phyloP scores from a whole-genome alignment of 768 basidiomycete species.

The Ramaria sp. region DNA sequence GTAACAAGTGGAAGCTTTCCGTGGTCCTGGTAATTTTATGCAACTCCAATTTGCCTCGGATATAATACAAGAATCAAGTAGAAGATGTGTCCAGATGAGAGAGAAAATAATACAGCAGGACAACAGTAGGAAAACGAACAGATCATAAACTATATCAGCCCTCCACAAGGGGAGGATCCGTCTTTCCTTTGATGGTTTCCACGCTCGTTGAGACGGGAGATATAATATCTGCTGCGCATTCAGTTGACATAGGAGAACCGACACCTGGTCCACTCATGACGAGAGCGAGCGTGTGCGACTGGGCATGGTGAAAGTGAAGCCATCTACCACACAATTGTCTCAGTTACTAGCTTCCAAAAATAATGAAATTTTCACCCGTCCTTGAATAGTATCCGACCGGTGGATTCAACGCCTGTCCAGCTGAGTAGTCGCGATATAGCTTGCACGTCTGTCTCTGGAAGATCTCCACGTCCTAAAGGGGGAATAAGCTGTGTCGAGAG shows the following conservation, averaged over 20 bases:
- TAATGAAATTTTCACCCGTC: slow-evolving; percentile 2
- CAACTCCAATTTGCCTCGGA: too few relatives aligned
- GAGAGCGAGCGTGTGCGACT: slow-evolving; percentile 3
- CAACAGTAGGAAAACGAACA: background rate
- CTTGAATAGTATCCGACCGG: slow-evolving; percentile 2
- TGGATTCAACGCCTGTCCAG: background rate
- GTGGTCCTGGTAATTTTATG: too few relatives aligned
- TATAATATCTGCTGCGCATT: background rate
- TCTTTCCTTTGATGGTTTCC: slow-evolving; percentile 4
- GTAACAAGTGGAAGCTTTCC: too few relatives aligned
- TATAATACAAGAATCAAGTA: too few relatives aligned
- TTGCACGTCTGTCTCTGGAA: background rate
- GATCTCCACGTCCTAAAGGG: background rate
- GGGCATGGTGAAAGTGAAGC: slow-evolving; percentile 4
- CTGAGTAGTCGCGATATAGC: background rate
- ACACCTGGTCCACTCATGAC: background rate
- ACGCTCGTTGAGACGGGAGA: slow-evolving; percentile 2
- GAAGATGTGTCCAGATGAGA: too few relatives aligned
- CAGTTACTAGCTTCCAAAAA: background rate
- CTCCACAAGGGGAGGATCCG: background rate
- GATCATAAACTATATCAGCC: background rate
- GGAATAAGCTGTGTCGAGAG: background rate
- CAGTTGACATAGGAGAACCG: background rate
- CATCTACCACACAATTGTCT: background rate
- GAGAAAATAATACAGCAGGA: too few relatives aligned